Evolutionary conservation across 139 green algal species (phyloP), one percentile per base, ranked within the genome.

Genomic region (Zygnema cylindricum): DNA sequence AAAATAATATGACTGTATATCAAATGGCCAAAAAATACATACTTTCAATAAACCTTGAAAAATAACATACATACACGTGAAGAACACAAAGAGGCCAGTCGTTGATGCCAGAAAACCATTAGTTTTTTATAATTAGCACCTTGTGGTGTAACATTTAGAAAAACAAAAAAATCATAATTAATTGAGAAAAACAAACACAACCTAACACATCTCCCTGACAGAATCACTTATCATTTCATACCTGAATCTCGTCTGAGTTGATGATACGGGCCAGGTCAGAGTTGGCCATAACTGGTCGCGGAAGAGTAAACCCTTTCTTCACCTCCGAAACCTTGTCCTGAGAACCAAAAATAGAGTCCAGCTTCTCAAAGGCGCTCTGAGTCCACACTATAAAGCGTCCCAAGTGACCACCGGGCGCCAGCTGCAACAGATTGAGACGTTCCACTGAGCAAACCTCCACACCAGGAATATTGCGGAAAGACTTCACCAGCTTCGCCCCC

Each of bases 321-420:
- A 93, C 75, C 87, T 92, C 86, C 40, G 91, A 95, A 40, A 42
- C 25, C 55, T 91, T 92, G 36, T 91, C 88, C 82, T 94, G 93
- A 71, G 88, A 89, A 88, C 92, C 96, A 82, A 96, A 98, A 76
- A 99, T 90, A 32, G 73, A 88, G 93, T 99, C 97, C 79, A 99
- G 95, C 92, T 95, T 93, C 87, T 96, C 96, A 77, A 99, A 98
- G 25, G 98, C 98, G 78, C 86, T 93, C 94, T 98, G 97, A 87
- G 98, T 99, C 97, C 97, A 99, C 87, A 99, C 96, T 92, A 96
- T 95, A 91, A 99, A 99, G 77, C 98, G 95, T 69, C 98, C 98
- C 81, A 99, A 71, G 94, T 99, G 98, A 39, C 97, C 97, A 85
- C 98, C 98, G 41, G 98, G 98, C 0, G 98, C 98, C 76, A 99